Percentiles rank a stretch among this genome's conserved stretches.
These are phyloP conservation scores for Chlamydomonas schloesseri DNA, from an alignment of 139 green algal genomes.

Conservation along the genomic window DNA sequence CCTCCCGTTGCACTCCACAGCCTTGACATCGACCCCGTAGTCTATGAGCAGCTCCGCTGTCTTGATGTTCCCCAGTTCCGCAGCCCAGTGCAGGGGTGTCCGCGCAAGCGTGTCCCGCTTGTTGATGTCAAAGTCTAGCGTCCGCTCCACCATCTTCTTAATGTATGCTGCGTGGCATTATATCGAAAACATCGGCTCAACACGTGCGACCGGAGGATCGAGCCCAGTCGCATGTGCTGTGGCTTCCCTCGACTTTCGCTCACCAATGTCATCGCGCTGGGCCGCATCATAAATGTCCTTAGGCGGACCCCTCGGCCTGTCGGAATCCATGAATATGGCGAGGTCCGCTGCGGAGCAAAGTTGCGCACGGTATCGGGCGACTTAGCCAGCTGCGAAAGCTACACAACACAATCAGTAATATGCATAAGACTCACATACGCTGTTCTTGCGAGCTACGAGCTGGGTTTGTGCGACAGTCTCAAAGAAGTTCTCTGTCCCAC, in stretches of 20 bases:
- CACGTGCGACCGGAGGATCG: too few species aligned
- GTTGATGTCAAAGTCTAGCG: conserved; percentile 36
- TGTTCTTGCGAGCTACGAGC: background rate
- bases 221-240: too few species aligned
- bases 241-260: too few species aligned
- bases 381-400: too few species aligned
- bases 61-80: conserved; percentile 5
- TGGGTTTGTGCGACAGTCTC: too few species aligned
- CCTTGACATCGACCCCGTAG: conserved; percentile 32
- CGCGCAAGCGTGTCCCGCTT: conserved; percentile 6
- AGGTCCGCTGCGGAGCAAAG: background rate
- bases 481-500: too few species aligned
- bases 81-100: conserved; percentile 36
- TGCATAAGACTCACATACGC: background rate
- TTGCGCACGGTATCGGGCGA: too few species aligned
- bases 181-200: background rate
- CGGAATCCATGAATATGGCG: background rate
- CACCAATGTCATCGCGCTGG: conserved; percentile 4
- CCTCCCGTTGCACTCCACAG: conserved; percentile 39
- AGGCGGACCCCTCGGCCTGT: background rate
- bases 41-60: conserved; percentile 32
- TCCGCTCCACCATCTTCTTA: conserved; percentile 8
- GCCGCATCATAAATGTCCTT: conserved; percentile 25
- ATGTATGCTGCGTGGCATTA: background rate
- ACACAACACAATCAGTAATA: too few species aligned